Evolutionary conservation across 495 filamentous ascomycete species (phyloP), one percentile per base, ranked within the genome.

Genomic region (Podospora didyma): DNA sequence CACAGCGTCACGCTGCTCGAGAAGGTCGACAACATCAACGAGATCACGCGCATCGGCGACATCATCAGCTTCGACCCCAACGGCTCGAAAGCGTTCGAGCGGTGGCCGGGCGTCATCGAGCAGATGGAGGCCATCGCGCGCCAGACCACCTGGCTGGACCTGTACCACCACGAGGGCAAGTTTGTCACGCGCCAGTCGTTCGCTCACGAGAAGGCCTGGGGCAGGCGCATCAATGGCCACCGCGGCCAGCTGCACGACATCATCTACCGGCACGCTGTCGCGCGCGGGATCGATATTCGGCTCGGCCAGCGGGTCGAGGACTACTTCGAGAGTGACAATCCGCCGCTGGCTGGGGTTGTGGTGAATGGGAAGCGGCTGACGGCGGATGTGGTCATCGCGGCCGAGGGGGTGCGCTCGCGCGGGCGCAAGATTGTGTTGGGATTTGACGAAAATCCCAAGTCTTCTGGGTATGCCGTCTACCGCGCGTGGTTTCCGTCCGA

Each of bases 231-330:
- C 62, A 85, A 87, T 62, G 84, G 84, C 20, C 83, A 87, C 66
- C 73, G 84, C 31, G 84, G 82, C 24, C 76, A 86, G 63, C 74
- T 87, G 58, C 82, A 87, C 66, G 71, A 75, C 65, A 77, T 86
- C 49, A 71, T 86, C 48, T 85, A 77, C 46, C 67, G 79, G 37
- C 79, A 86, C 65, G 82, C 82, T 2, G 58, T 71, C 4, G 77
- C 75, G 1, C 69, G 81, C 14, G 84, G 82, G 1, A 77, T 87
- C 49, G 68, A 82, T 21, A 80, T 86, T 52, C 69, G 76, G 2
- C 71, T 86, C 24, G 79, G 77, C 2, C 69, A 76, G 17, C 75
- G 78, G 46, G 82, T 87, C 14, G 73, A 71, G 46, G 82, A 85
- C 56, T 87, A 86, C 57, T 82, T 83, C 57, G 85, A 88, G 71